Evolutionary conservation across 108 stramenopile species (phyloP).

Genomic region (Fistulifera solaris): DNA sequence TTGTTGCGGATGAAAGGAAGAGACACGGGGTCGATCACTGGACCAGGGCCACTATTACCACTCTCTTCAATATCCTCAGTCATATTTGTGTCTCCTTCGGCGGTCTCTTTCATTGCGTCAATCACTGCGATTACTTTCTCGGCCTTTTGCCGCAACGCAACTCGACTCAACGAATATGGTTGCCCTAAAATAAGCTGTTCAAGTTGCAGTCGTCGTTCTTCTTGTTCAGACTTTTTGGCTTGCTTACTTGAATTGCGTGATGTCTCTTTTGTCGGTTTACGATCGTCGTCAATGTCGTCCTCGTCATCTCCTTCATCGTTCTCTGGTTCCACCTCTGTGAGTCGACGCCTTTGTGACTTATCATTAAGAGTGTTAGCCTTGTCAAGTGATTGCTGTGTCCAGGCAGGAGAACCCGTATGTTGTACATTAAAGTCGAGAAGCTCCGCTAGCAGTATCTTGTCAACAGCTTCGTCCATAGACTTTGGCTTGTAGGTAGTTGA

Average conservation of each 20-base stretch:
- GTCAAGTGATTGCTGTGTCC: background rate
- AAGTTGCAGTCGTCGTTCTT: too few species aligned
- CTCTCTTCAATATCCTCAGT: conserved; percentile 11
- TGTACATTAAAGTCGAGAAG: background rate
- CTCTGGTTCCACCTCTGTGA: conserved; percentile 13
- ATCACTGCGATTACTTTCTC: background rate
- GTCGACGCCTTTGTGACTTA: conserved; percentile 9
- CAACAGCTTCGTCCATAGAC: background rate
- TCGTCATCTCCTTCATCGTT: conserved; percentile 19
- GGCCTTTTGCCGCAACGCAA: conserved; percentile 4
- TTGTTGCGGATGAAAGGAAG: conserved; percentile 41
- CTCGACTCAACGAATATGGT: background rate
- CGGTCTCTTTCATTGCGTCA: conserved; percentile 3
- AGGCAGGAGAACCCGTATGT: background rate
- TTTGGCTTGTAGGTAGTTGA: conserved; percentile 4
- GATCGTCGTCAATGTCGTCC: conserved; percentile 17
- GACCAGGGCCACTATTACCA: conserved; percentile 2
- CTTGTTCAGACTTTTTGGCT: too few species aligned
- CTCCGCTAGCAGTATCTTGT: background rate
- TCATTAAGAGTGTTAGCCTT: background rate
- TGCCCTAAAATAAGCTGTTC: background rate
- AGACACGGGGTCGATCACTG: conserved; percentile 43
- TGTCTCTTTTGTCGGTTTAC: conserved; percentile 3
- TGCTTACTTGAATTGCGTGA: background rate
- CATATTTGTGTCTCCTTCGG: conserved; percentile 21